Percentiles rank a stretch among this genome's conserved stretches.
Evolutionary conservation across 805 yeast genomes (phyloP).

Genomic region (Myxozyma mucilagina): DNA sequence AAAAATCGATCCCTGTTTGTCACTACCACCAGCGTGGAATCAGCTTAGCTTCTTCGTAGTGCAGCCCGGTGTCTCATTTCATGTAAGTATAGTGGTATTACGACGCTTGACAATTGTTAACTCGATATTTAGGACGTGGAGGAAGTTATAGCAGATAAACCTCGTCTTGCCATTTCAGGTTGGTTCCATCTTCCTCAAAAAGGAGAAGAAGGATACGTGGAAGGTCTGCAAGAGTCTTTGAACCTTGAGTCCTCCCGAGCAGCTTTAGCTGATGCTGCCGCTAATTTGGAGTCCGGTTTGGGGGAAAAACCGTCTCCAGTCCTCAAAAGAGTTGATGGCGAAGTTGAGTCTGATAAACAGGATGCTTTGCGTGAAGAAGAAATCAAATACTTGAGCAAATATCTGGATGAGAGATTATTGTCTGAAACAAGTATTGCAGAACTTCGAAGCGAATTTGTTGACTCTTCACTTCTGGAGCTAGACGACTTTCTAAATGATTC

Average conservation of each 20-base stretch:
- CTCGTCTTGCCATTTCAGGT: constrained; percentile 90
- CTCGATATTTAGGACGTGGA: constrained; percentile 67
- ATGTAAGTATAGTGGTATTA: constrained; percentile 38
- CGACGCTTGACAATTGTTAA: no score
- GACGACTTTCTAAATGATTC: constrained; percentile 60
- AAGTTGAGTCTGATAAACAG: constrained; percentile 63
- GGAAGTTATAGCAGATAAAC: constrained; percentile 89
- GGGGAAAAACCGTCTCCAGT: constrained; percentile 47
- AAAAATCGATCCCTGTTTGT: constrained; percentile 64
- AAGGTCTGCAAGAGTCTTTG: constrained; percentile 69
- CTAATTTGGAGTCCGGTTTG: constrained; percentile 58
- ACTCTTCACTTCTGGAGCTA: constrained; percentile 70
- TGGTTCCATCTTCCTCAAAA: constrained; percentile 98
- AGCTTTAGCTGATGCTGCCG: constrained; percentile 62
- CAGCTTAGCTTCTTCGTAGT: constrained; percentile 95
- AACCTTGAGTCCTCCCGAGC: constrained; percentile 24
- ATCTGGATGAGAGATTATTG: constrained; percentile 57
- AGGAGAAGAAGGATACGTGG: constrained; percentile 82
- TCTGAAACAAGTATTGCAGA: constrained; percentile 42
- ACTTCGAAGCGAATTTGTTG: constrained; percentile 56
- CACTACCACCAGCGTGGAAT: constrained; percentile 88
- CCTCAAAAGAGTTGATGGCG: constrained; percentile 64
- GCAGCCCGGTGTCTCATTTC: constrained; percentile 94
- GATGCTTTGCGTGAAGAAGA: constrained; percentile 16
- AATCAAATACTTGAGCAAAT: constrained; percentile 51